Conservation (phyloP, 2,329 filamentous ascomycete species). For the Diaporthe caulivora region DNA sequence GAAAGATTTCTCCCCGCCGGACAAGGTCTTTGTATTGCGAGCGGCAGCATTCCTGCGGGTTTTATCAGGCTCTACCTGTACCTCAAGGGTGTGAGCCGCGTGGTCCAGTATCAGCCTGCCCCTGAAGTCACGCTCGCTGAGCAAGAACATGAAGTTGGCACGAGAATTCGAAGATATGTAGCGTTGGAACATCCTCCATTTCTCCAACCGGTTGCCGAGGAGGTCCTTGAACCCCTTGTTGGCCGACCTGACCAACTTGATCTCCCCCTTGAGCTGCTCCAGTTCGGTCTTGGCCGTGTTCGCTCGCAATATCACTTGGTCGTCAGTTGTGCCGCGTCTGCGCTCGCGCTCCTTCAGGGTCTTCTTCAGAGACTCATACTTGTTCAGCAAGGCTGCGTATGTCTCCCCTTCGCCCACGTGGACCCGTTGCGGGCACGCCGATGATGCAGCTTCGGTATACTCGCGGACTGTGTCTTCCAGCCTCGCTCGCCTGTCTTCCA, state of each 20-base stretch:
- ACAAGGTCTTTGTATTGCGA: slow-evolving; percentile 90
- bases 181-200: slow-evolving; percentile 86
- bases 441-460: slow-evolving; percentile 66
- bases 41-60: slow-evolving; percentile 78
- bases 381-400: slow-evolving; percentile 64
- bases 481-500: slow-evolving; percentile 61
- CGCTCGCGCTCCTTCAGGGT: slow-evolving; percentile 69
- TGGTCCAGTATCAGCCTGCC: slow-evolving; percentile 87
- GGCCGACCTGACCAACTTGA: slow-evolving; percentile 58
- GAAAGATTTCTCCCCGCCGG: slow-evolving; percentile 97
- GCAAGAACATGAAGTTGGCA: slow-evolving; percentile 87
- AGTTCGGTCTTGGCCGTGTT: slow-evolving; percentile 53
- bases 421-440: slow-evolving; percentile 68
- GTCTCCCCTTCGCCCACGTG: slow-evolving; percentile 75
- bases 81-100: slow-evolving; percentile 76
- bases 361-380: slow-evolving; percentile 64
- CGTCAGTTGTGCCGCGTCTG: slow-evolving; percentile 72
- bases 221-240: slow-evolving; percentile 65
- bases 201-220: slow-evolving; percentile 75
- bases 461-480: slow-evolving; percentile 63
- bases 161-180: slow-evolving; percentile 89
- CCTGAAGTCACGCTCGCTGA: slow-evolving; percentile 90
- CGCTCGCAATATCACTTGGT: slow-evolving; percentile 70
- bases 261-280: slow-evolving; percentile 57
- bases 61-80: slow-evolving; percentile 79